Evolutionary conservation across 2,329 filamentous ascomycete genomes (phyloP), one percentile per base, ranked within the genome.

Genomic region (Pseudopyrenochaeta lycopersici): DNA sequence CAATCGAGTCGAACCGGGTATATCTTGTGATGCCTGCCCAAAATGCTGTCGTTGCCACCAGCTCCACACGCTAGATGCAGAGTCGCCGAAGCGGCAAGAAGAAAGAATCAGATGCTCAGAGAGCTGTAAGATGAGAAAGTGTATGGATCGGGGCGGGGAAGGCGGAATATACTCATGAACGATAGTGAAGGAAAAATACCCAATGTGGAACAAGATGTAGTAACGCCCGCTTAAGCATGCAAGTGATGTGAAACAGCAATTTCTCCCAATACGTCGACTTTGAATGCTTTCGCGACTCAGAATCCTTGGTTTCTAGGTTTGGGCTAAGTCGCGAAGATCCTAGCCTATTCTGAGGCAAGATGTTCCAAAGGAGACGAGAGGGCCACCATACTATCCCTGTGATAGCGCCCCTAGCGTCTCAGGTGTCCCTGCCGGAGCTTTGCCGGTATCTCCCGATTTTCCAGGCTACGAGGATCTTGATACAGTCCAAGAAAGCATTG

Each of bases 401-500:
- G 14, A n/a, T 7, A 51, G 38, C 11, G 6, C 30, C 11, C 14
- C 21, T 6, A 39, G 23, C 23, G 23, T 27, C 23, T 27, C 23
- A 27, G 23, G 23, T 27, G 23, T 27, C 23, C 23, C 9, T 27
- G 23, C 23, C 23, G 23, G 9, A 27, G 23, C 23, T 27, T 5
- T 27, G 9, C 32, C 32, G 32, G 15, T 5, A 5, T 9, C n/a
- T 31, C 14, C 40, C n/a, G n/a, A 17, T 10, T 18, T 31, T 23
- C 30, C 31, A 11, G 14, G 17, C 48, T 54, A 66, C 49, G 58
- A 51, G 52, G 56, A 44, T 46, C 72, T 64, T 45, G 69, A 68
- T 7, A 70, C 68, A 14, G 64, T 71, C 80, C 79, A 82, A 4
- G 75, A 75, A 38, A 79, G 65, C 58, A 80, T 74, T 15, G 78